Percentiles rank a stretch among this genome's conserved stretches.
phyloP scores from a whole-genome alignment of 2,329 filamentous ascomycete genomes.

The Neopestalotiopsis sp. region DNA sequence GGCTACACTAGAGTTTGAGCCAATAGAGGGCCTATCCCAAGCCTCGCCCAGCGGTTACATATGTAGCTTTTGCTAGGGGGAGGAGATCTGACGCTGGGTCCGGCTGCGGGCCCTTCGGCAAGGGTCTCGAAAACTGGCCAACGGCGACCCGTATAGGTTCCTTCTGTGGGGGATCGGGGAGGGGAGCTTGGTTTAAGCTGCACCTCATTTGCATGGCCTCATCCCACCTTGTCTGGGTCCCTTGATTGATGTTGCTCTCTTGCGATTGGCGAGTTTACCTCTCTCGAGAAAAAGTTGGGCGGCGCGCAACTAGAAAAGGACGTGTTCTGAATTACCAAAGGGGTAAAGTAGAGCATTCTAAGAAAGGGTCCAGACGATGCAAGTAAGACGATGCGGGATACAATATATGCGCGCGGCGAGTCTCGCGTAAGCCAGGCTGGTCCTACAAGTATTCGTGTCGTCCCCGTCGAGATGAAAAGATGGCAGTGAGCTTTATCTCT shows the following conservation, averaged over 20 bases:
- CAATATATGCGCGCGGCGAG: background rate
- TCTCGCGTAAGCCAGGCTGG: background rate
- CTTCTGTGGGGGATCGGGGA: background rate
- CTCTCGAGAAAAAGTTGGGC: background rate
- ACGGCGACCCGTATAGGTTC: background rate
- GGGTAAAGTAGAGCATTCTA: background rate
- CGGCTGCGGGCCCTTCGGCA: background rate
- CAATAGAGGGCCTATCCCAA: conserved; percentile 3
- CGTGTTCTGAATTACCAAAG: background rate
- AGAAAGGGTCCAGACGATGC: background rate
- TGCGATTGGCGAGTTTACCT: conserved; percentile 6
- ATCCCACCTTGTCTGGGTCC: background rate
- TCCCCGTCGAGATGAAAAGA: background rate
- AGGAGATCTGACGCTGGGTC: conserved; percentile 11
- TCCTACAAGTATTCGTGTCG: conserved; percentile 4
- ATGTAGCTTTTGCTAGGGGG: conserved; percentile 7
- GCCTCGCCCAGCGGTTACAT: conserved; percentile 3
- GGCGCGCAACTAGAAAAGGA: background rate
- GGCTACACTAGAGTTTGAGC: conserved; percentile 4
- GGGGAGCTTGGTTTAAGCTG: background rate
- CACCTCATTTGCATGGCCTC: background rate
- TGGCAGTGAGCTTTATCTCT: background rate
- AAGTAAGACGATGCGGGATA: background rate
- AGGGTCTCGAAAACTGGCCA: conserved; percentile 14
- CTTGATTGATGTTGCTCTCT: background rate